Base-by-base conservation (phyloP, 2,329 filamentous ascomycete species). In the Xylaria digitata region DNA sequence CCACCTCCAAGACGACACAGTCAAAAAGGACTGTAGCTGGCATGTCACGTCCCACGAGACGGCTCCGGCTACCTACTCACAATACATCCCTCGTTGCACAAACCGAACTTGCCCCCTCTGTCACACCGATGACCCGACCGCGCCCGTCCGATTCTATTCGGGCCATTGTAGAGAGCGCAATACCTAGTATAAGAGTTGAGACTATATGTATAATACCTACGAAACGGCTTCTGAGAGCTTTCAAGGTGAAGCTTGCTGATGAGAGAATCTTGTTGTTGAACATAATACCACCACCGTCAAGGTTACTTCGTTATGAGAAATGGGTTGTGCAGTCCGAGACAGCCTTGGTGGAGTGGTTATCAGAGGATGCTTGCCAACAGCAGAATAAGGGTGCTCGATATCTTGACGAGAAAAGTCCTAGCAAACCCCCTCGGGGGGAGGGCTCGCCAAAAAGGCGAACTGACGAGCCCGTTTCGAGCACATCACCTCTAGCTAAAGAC, bases 231-330 rank as follows among this genome's bases (percentile, higher is more conserved):
- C 80, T 83, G 63, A 78, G 80, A 61, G 75, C 80, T 57, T 86
- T 83, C 74, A 77, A 78, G 68, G 77, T 85, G 60, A 77, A 75
- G 40, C 74, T 82, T 49, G 80, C 80, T n/a, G 79, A 83, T 60
- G 79, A 78, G 7, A 78, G 78, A 17, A 75, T 71, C 9, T 71
- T 86, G 26, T 66, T 82, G 32, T 77, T 86, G 46, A 79, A 81
- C 42, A 71, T 85, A 3, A 75, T 83, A n/a, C 82, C 82, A 42
- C 70, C 78, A n/a, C 78, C 80, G 65, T 74, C 81, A 56, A 80
- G 81, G 61, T 76, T 85, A 32, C 76, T 87, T 37, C 81, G 85
- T 34, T 82, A 77, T 55, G 85, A 87, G 72, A 80, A 80, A 54
- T 79, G 75, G 42, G 78, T 82, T 48, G 76, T 83, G 55, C 73